phyloP scores from a whole-genome alignment of 768 basidiomycete species.

The Mycena crocata region DNA sequence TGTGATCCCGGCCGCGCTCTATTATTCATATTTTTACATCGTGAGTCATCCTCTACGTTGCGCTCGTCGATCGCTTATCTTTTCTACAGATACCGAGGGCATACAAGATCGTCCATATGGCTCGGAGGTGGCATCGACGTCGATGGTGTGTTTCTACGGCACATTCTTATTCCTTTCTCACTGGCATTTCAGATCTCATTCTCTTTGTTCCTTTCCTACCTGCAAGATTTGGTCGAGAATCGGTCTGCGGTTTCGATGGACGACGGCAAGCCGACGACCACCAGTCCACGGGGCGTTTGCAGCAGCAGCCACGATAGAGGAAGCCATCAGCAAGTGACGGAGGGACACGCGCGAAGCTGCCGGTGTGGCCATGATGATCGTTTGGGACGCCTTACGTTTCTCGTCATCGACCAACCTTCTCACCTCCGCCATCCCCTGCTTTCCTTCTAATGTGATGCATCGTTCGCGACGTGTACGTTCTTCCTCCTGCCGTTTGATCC shows the following conservation, averaged over 20 bases:
- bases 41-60: background rate
- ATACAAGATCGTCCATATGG: background rate
- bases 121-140: background rate
- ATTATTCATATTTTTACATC: background rate
- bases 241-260: background rate
- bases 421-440: background rate
- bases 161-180: background rate
- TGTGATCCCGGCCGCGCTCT: background rate
- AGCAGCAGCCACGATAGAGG: background rate
- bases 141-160: constrained; percentile 1
- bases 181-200: background rate
- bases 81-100: too few species aligned
- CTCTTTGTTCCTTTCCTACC: background rate
- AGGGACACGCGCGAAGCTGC: background rate
- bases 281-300: background rate
- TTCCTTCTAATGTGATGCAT: background rate
- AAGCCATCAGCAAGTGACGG: background rate
- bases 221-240: constrained; percentile 13
- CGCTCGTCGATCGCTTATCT: background rate
- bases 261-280: background rate
- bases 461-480: background rate
- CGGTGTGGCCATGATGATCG: constrained; percentile 2
- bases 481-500: background rate
- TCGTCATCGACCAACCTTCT: constrained; percentile 2
- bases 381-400: constrained; percentile 6